These are phyloP conservation scores for Inga laurina DNA, from an alignment of 306 rosid species.

Conservation along the genomic window DNA sequence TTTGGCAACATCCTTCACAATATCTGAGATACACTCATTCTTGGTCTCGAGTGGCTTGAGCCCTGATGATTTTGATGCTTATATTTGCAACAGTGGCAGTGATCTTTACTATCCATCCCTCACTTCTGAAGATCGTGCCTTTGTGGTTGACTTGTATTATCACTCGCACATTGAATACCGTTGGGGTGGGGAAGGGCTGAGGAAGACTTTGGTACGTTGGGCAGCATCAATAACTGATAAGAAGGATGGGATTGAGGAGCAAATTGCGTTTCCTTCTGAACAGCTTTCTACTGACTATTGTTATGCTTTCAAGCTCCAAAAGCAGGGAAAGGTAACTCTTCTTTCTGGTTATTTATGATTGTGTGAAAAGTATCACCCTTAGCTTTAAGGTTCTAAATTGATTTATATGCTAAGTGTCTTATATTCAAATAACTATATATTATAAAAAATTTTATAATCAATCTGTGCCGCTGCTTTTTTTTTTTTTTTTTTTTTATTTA, in stretches of 20 bases:
- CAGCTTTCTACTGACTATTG: slow-evolving; percentile 94
- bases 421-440: background rate
- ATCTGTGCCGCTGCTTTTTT: background rate
- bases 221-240: slow-evolving; percentile 63
- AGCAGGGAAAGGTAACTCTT: slow-evolving; percentile 68
- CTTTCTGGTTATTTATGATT: slow-evolving; percentile 27
- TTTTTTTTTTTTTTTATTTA: background rate
- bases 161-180: slow-evolving; percentile 96
- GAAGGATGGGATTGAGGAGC: slow-evolving; percentile 52
- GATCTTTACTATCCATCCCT: slow-evolving; percentile 93
- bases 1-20: slow-evolving; percentile 82
- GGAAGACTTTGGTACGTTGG: slow-evolving; percentile 94
- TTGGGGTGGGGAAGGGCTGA: slow-evolving; percentile 99
- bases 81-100: slow-evolving; percentile 97
- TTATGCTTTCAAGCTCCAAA: slow-evolving; percentile 77
- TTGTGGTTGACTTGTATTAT: slow-evolving; percentile 93
- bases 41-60: slow-evolving; percentile 72
- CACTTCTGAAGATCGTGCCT: slow-evolving; percentile 72
- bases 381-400: slow-evolving; percentile 20
- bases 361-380: slow-evolving; percentile 18
- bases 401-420: slow-evolving; percentile 17
- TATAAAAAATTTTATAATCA: background rate
- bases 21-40: slow-evolving; percentile 85
- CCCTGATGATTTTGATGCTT: slow-evolving; percentile 93
- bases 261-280: slow-evolving; percentile 69